Percentiles rank a stretch among this genome's conserved stretches.
Conservation (phyloP, 1,139 yeast genomes). For the Nakaseomyces kungkrabaensis region DNA sequence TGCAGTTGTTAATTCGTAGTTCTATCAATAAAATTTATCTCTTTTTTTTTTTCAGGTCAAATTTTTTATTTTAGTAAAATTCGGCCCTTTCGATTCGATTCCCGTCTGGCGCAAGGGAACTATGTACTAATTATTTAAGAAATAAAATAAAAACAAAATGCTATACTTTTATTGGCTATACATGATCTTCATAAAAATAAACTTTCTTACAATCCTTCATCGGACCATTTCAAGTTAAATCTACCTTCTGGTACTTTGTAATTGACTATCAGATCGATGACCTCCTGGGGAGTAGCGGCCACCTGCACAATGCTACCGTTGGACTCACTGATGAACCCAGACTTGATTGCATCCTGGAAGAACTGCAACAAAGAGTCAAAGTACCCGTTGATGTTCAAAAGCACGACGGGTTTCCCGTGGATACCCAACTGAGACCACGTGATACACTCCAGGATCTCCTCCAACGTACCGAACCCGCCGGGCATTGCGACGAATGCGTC, state of each 20-base stretch:
- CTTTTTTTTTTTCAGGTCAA: neutral
- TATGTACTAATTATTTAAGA: too few species aligned
- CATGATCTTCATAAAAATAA: too few species aligned
- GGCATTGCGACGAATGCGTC: slow-evolving; percentile 84
- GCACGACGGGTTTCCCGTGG: slow-evolving; percentile 69
- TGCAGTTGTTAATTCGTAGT: too few species aligned
- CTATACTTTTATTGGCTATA: too few species aligned
- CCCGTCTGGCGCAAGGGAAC: neutral
- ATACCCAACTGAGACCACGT: slow-evolving; percentile 89
- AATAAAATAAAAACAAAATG: too few species aligned
- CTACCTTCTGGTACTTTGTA: slow-evolving; percentile 68
- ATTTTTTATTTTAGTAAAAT: too few species aligned
- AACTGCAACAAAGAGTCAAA: slow-evolving; percentile 61
- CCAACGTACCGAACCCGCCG: slow-evolving; percentile 87
- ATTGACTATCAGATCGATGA: slow-evolving; percentile 47
- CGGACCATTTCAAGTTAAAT: slow-evolving; percentile 64
- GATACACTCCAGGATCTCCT: slow-evolving; percentile 80
- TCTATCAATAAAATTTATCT: neutral
- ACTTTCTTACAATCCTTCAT: slow-evolving; percentile 14
- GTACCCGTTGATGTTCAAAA: slow-evolving; percentile 72
- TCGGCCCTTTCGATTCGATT: neutral
- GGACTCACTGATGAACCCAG: slow-evolving; percentile 59
- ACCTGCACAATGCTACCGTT: slow-evolving; percentile 63
- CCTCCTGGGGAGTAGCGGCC: slow-evolving; percentile 60
- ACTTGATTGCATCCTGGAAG: slow-evolving; percentile 43